Base-by-base conservation (phyloP, 78 protist genomes). In the Polysphondylium violaceum region DNA sequence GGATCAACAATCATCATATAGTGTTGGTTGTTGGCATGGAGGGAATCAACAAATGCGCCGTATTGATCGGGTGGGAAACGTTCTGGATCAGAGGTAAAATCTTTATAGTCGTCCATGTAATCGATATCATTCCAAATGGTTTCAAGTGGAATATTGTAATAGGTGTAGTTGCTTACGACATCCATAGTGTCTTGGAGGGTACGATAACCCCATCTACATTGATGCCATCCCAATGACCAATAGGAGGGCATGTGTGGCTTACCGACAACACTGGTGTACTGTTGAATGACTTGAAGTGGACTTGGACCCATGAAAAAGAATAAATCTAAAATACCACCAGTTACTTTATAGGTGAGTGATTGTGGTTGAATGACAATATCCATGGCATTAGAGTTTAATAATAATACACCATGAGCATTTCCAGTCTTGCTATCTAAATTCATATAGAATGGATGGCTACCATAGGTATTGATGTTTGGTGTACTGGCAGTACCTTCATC, bases 211-310 rank as follows among this genome's bases (percentile, higher is more conserved):
- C 94, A 96, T 19, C 96, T 68, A 94, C 96, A 96, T 35, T 86
- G 93, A 81, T 96, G 97, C 59, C 74, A 81, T 1, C 95, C 97
- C 2, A 96, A 76, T 19, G 92, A 51, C 98, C 98, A 96, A 43
- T 77, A 79, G n/a, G 96, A 81, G 9, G 93, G 89, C 81, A 94
- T 63, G 29, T 61, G 27, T 27, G 96, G 88, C 21, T 71, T 76
- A 53, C 97, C 97, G 33, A 96, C 72, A 2, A 95, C 33, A 9
- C 79, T 76, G 7, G 90, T 29, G 43, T 74, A 87, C 40, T 76
- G 86, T 71, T 69, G 61, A 50, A 83, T 86, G 23, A 95, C 97
- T n/a, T 56, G 43, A 33, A 87, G 63, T 47, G 95, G 95, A 14
- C 74, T 69, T 17, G 96, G 96, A 17, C 98, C 98, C 35, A 51